A percentile compares a stretch with the other conserved stretches of the same genome.
Evolutionary conservation across 1,284 basidiomycete genomes (phyloP).

Genomic region (Entoloma clypeatum): DNA sequence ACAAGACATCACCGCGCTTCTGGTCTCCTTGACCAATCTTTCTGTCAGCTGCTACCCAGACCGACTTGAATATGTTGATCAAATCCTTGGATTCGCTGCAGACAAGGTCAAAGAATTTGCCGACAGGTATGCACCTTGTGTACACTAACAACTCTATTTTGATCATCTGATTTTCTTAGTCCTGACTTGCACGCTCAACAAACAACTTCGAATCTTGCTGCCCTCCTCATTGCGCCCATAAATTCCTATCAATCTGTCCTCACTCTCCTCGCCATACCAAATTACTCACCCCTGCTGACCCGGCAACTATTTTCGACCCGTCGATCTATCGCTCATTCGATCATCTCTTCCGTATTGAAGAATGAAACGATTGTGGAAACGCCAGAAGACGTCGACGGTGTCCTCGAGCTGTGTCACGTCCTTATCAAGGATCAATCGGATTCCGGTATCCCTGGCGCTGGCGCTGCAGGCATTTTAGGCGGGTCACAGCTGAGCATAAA

Average conservation of each 20-base stretch:
- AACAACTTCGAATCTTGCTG: conserved; percentile 85
- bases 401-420: conserved; percentile 87
- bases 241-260: conserved; percentile 93
- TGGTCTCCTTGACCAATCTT: conserved; percentile 90
- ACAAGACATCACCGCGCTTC: conserved; percentile 90
- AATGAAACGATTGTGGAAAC: conserved; percentile 91
- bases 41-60: conserved; percentile 95
- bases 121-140: conserved; percentile 52
- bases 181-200: conserved; percentile 84
- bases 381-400: conserved; percentile 87
- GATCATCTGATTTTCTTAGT: conserved; percentile 40
- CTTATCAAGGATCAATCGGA: conserved; percentile 88
- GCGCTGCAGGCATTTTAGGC: conserved; percentile 18
- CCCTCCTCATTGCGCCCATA: conserved; percentile 87
- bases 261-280: conserved; percentile 88
- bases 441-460: conserved; percentile 30
- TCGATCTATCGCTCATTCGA: conserved; percentile 85
- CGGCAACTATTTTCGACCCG: conserved; percentile 87
- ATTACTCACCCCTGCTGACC: conserved; percentile 77
- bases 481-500: conserved; percentile 36
- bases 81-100: conserved; percentile 84
- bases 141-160: not conserved
- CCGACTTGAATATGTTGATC: conserved; percentile 91
- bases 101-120: conserved; percentile 82
- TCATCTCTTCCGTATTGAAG: conserved; percentile 89